Evolutionary conservation across 495 filamentous ascomycete genomes (phyloP), one percentile per base, ranked within the genome.

Genomic region (Daldinia childiae): DNA sequence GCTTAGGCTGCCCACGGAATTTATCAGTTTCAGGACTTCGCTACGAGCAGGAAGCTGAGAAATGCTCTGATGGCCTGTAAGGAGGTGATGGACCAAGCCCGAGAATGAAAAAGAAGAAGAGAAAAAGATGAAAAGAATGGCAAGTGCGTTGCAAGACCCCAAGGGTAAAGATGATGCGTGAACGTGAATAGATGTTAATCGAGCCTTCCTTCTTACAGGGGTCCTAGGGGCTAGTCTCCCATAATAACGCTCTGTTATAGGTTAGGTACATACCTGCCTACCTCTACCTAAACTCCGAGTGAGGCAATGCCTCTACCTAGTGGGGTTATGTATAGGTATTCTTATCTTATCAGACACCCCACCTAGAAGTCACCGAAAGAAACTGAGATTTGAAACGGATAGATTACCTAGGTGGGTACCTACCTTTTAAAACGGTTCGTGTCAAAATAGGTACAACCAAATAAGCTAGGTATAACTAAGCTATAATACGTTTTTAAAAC

Each of bases 151-250:
- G 38, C 29, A 41, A 69, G 52, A 41, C 32, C 39, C n/a, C n/a
- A 61, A 55, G 39, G 12, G 51, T 14, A 32, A 60, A 60, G 58
- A 59, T 7, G n/a, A 62, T 64, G 58, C 34, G 56, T 63, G 48
- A 55, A 58, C 48, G 70, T 68, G 64, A 73, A 64, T 60, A 29
- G 57, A 73, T 62, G 71, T 73, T 69, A 69, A 24, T 50, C 48
- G 51, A 43, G 43, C 26, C 65, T 43, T 34, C 45, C 19, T 62
- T 62, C 21, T 62, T 62, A 52, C 62, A 73, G 62, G 55, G 64
- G 30, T 48, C 39, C 43, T 29, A 36, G 39, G 12, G 54, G 6
- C 24, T 11, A 69, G 15, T 64, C 64, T 68, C 43, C 17, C 21
- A 48, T 48, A 21, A 48, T 48, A 48, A 3, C n/a, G 43, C 43